Evolutionary conservation across 2,329 filamentous ascomycete genomes (phyloP), one percentile per base, ranked within the genome.

Genomic region (Fusarium phyllophilum): DNA sequence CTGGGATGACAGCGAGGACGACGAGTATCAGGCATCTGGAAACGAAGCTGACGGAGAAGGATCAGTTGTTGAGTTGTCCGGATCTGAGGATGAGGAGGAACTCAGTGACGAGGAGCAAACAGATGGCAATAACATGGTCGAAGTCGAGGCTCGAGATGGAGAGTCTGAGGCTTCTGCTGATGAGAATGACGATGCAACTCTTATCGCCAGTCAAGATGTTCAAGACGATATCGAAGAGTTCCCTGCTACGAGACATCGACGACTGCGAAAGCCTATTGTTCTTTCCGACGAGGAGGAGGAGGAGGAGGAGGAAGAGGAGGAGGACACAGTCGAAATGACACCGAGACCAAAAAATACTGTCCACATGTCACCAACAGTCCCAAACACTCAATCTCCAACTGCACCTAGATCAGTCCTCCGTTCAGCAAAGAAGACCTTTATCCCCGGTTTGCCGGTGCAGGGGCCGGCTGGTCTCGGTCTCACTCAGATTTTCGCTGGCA

Each of bases 401-500:
- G 83, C 84, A 18, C 91, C 91, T 8, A 89, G 86, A 22, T 93
- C 91, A 1, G 89, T 92, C 5, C 80, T 92, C n/a, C 89, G 91
- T 45, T 93, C 91, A 8, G 90, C 90, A 6, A 91, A 88, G 67
- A 93, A 93, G 82, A 88, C 85, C 0, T 92, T 92, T 75, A 92
- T 94, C 66, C 92, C 92, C 8, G 91, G 91, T 4, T 83, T 94
- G 26, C 89, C 91, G 6, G 86, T 91, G 8, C 82, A 86, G 29
- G 88, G 86, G 1, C 86, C 89, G 29, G 90, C 89, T 41, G 90
- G 90, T 6, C 84, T 97, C 46, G 93, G 94, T 15, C 86, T 97
- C 49, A 97, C 94, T 1, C 95, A 97, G 78, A 96, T 96, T 71
- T 98, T 97, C 79, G 93, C 93, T 10, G 94, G 94, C 18, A 97